These are phyloP conservation scores for Lactarius akahatsu DNA, from an alignment of 768 basidiomycete genomes.

Conservation along the genomic window DNA sequence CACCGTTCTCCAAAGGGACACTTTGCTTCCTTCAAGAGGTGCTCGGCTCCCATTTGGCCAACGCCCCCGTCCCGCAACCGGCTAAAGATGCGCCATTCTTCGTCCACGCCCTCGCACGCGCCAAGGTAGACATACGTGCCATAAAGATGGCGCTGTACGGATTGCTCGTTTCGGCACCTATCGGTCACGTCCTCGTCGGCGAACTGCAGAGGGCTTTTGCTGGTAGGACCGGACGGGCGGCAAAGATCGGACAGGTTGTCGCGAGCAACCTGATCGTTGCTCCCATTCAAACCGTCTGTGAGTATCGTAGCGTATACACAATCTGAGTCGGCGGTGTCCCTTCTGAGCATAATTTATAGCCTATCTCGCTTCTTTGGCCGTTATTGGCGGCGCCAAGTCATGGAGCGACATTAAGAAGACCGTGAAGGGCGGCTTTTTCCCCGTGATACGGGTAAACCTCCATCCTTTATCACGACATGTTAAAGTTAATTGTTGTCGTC, in stretches of 20 bases:
- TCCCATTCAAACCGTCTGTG: slow-evolving; percentile 70
- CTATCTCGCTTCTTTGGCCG: slow-evolving; percentile 75
- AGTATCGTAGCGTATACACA: slow-evolving; percentile 30
- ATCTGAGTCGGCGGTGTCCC: not conserved
- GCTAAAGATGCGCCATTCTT: slow-evolving; percentile 55
- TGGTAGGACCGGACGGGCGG: slow-evolving; percentile 62
- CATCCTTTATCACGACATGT: not conserved
- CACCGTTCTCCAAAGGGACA: slow-evolving; percentile 32
- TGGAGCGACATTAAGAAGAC: slow-evolving; percentile 62
- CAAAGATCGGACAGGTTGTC: slow-evolving; percentile 69
- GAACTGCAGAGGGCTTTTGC: slow-evolving; percentile 72
- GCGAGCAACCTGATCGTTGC: slow-evolving; percentile 75
- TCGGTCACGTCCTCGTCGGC: slow-evolving; percentile 73
- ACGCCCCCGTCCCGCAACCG: slow-evolving; percentile 50
- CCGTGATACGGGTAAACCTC: slow-evolving; percentile 64
- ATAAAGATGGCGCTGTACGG: slow-evolving; percentile 85
- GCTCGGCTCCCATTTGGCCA: slow-evolving; percentile 69
- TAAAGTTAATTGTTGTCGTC: slow-evolving; percentile 5
- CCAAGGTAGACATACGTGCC: slow-evolving; percentile 66
- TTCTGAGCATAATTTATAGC: slow-evolving; percentile 39
- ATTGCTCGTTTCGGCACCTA: slow-evolving; percentile 77
- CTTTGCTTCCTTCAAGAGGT: slow-evolving; percentile 70
- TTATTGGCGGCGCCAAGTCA: slow-evolving; percentile 78
- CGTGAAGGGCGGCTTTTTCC: slow-evolving; percentile 69
- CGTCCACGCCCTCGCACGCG: slow-evolving; percentile 51